Conservation (phyloP, 164 flowering plant species). For the Nelumbo lutea region DNA sequence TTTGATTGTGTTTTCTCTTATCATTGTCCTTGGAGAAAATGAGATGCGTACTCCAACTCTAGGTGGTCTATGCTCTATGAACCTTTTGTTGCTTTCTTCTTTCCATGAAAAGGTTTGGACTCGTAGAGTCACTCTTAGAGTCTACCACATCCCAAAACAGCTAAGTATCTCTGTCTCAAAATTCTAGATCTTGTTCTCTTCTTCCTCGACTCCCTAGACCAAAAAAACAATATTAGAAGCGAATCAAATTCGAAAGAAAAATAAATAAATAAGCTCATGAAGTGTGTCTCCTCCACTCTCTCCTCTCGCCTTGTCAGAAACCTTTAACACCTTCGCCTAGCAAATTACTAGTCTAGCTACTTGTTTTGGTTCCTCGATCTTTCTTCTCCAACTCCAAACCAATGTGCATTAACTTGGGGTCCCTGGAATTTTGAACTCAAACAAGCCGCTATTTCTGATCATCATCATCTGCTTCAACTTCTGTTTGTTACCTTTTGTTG, state of each 20-base stretch:
- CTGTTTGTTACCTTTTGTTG: not conserved
- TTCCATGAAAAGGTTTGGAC: slow-evolving; percentile 12
- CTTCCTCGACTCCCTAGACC: not conserved
- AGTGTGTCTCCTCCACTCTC: too few relatives aligned
- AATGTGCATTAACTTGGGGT: not conserved
- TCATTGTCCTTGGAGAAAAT: slow-evolving; percentile 4
- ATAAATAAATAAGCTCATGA: too few relatives aligned
- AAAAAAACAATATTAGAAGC: not conserved
- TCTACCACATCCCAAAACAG: slow-evolving; percentile 4
- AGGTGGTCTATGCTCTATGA: not conserved
- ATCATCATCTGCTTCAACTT: not conserved
- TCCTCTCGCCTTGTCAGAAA: too few relatives aligned
- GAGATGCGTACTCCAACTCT: slow-evolving; percentile 12
- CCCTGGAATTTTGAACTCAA: not conserved
- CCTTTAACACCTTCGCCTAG: not conserved
- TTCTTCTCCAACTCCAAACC: not conserved
- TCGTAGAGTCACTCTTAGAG: slow-evolving; percentile 3
- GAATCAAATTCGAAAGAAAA: too few relatives aligned
- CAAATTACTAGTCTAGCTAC: too few relatives aligned
- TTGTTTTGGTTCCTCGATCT: not conserved
- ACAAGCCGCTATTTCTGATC: not conserved
- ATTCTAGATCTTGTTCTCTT: slow-evolving; percentile 1
- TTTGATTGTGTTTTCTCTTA: slow-evolving; percentile 2
- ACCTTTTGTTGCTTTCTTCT: slow-evolving; percentile 10
- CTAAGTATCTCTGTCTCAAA: not conserved